Evolutionary conservation across 169 alveolate genomes (phyloP), one percentile per base, ranked within the genome.

Genomic region (Eimeria necatrix): DNA sequence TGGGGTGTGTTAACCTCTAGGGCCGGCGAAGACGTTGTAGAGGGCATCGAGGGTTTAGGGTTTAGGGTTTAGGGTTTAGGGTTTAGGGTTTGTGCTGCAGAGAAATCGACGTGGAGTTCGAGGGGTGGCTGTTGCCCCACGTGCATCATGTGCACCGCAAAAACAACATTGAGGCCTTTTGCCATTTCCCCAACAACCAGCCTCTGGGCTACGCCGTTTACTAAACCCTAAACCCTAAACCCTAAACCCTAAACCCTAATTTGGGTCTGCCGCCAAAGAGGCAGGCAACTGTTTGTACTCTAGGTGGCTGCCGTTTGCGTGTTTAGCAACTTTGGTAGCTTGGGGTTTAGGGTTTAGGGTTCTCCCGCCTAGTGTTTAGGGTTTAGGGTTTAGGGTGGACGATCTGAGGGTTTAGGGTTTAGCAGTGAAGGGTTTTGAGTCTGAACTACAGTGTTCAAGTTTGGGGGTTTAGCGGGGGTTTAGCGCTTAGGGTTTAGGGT

Each of bases 121-220:
- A 94, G 24, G 96, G 96, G 7, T 94, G 96, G 96, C 26, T 70
- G 68, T 78, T 94, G 41, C 96, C 96, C 9, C 91, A 70, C 4
- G 86, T 94, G 26, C 96, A 94, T 68, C 93, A 94, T 70, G 68
- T 94, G 87, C 93, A 94, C 53, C 53, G 61, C 70, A 60, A 68
- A 48, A 73, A 74, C 46, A 24, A 61, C 32, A 81, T 90, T 41
- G 88, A 90, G 49, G 46, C 22, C 41, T 61, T 49, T 18, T 56
- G 48, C 46, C 83, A 90, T 61, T 90, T 90, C 64, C 94, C 94
- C 26, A 90, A 74, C 88, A 70, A 90, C 53, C 14, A 41, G 26
- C 94, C 94, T 14, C 64, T 90, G 18, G 81, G 88, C 26, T 89
- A 81, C 24, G 89, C 56, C 12, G 94, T 70, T 4, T 90, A 90